Conservation (phyloP, 2,329 filamentous ascomycete genomes). For the Nannizziopsis arthrosporioides region DNA sequence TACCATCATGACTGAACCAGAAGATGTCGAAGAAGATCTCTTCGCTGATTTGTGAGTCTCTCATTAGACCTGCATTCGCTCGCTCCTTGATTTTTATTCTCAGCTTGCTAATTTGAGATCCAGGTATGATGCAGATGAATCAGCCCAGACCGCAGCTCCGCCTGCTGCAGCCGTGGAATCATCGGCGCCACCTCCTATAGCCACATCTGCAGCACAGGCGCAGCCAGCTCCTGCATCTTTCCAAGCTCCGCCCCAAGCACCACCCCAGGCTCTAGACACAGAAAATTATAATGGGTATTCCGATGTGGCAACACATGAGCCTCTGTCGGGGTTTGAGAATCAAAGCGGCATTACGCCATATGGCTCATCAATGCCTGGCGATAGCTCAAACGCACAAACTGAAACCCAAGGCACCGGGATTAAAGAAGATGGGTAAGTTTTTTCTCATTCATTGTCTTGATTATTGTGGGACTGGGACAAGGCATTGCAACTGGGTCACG, state of each 20-base stretch:
- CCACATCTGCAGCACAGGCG: neutral
- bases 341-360: conserved; percentile 22
- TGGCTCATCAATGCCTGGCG: conserved; percentile 20
- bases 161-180: conserved; percentile 29
- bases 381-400: conserved; percentile 20
- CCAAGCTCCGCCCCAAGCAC: neutral
- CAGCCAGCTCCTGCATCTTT: neutral
- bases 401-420: conserved; percentile 41
- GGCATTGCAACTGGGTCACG: neutral
- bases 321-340: neutral
- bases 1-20: conserved; percentile 59
- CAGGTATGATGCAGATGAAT: conserved; percentile 59
- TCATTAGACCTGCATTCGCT: neutral
- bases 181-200: conserved; percentile 22
- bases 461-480: neutral
- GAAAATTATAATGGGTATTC: neutral
- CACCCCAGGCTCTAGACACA: neutral
- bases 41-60: conserved; percentile 79
- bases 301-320: neutral
- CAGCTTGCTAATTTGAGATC: neutral
- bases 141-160: conserved; percentile 24
- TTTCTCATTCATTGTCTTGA: conserved; percentile 16
- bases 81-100: neutral
- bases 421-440: conserved; percentile 85
- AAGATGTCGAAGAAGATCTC: conserved; percentile 84